Evolutionary conservation across 257 asterid genomes (phyloP).

Genomic region (Ilex aquifolium): DNA sequence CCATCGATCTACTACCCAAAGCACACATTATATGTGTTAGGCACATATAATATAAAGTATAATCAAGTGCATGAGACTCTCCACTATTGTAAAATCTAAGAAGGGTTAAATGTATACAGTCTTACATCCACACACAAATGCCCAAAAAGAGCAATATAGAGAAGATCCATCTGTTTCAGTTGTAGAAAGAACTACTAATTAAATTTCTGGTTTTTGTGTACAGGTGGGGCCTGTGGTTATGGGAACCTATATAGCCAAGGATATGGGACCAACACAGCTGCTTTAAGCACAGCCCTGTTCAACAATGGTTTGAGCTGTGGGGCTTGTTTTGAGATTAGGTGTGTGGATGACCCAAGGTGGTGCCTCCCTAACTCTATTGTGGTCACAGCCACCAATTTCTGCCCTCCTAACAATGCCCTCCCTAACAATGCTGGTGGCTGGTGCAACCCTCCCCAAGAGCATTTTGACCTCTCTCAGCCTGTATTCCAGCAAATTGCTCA

Average conservation of each 20-base stretch:
- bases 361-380: slow-evolving; percentile 26
- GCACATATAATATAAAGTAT: too few relatives aligned
- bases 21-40: too few relatives aligned
- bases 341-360: slow-evolving; percentile 20
- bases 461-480: slow-evolving; percentile 44
- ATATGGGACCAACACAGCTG: slow-evolving; percentile 39
- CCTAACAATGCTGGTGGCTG: slow-evolving; percentile 38
- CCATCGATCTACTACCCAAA: background rate
- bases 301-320: slow-evolving; percentile 37
- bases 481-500: slow-evolving; percentile 30
- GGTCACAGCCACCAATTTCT: slow-evolving; percentile 36
- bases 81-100: too few relatives aligned
- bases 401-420: slow-evolving; percentile 36
- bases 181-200: background rate
- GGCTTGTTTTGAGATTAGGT: slow-evolving; percentile 34
- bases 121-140: too few relatives aligned
- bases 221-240: slow-evolving; percentile 48
- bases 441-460: slow-evolving; percentile 45
- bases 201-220: background rate
- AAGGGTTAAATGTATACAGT: too few relatives aligned
- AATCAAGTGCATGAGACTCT: too few relatives aligned
- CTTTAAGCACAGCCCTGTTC: slow-evolving; percentile 34
- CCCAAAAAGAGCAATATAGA: too few relatives aligned
- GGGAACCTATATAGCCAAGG: slow-evolving; percentile 42
- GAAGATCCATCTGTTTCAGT: background rate